Conservation (phyloP, 1,139 yeast species). For the Blastobotrys apis region DNA sequence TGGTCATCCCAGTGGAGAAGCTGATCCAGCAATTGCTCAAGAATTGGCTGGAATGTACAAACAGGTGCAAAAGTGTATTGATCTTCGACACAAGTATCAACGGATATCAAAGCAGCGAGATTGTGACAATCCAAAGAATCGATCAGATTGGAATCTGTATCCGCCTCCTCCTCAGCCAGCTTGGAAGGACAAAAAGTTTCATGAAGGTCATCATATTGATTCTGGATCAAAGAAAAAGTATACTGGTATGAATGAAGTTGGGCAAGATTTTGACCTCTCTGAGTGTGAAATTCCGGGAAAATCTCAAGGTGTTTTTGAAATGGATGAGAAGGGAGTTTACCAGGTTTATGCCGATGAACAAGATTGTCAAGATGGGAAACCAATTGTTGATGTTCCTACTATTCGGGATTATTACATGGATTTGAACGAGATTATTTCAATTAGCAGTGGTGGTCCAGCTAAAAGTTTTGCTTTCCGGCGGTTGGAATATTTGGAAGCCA, state of each 20-base stretch:
- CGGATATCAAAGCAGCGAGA: slow-evolving; percentile 66
- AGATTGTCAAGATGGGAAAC: slow-evolving; percentile 29
- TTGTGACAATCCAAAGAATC: slow-evolving; percentile 77
- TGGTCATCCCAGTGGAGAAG: slow-evolving; percentile 34
- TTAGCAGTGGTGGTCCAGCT: slow-evolving; percentile 94
- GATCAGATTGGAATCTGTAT: slow-evolving; percentile 65
- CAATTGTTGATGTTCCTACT: slow-evolving; percentile 63
- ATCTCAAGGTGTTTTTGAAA: slow-evolving; percentile 46
- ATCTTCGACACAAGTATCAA: slow-evolving; percentile 73
- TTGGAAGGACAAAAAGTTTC: slow-evolving; percentile 66
- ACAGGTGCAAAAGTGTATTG: slow-evolving; percentile 68
- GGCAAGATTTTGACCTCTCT: slow-evolving; percentile 56
- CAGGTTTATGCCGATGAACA: slow-evolving; percentile 50
- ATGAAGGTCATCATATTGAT: slow-evolving; percentile 26
- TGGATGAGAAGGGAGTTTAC: slow-evolving; percentile 63
- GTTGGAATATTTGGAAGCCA: slow-evolving; percentile 88
- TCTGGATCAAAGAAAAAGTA: slow-evolving; percentile 16
- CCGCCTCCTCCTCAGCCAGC: slow-evolving; percentile 95
- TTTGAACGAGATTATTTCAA: slow-evolving; percentile 60
- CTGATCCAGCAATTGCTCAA: slow-evolving; percentile 60
- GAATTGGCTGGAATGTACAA: slow-evolving; percentile 67
- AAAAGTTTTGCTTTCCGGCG: slow-evolving; percentile 95
- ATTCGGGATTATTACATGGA: slow-evolving; percentile 81
- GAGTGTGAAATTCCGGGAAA: slow-evolving; percentile 64
- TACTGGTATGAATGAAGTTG: slow-evolving; percentile 29